Base-by-base conservation (phyloP, 208 protist genomes). In the Sergeia podlipaevii region DNA sequence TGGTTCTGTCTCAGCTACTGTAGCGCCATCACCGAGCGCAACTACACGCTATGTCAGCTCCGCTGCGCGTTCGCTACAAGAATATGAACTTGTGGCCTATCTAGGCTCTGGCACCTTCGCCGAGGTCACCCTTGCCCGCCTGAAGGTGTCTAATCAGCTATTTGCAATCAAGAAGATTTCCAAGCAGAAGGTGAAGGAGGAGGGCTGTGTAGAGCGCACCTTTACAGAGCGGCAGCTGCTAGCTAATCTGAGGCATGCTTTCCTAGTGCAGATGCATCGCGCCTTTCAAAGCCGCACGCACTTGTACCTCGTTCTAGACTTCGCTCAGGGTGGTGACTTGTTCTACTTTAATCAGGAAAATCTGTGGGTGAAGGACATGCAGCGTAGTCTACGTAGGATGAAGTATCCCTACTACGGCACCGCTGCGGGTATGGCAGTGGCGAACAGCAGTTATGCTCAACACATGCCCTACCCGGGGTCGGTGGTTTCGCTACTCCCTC, bases 121-220 rank as follows among this genome's bases (percentile, higher is more conserved):
- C 3, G 87, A 95, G 57, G 87, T 95, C 21, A 95, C 87, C 10
- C 66, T 95, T 26, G 87, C 87, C 20, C 74, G 87, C 21, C 77
- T 81, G 52, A 71, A 74, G 8, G 41, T 55, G n/a, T 91, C 77
- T 7, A 34, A 64, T 5, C 68, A 85, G 50, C 66, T 87, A n/a
- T 95, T 76, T 60, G 83, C 87, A 0, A 69, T 95, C 20, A 95
- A 95, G 55, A 91, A 89, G 41, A 95, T 95, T 47, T 87, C 73
- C 0, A 95, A 95, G 63, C 64, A 72, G 62, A 85, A 85, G 43
- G 78, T 95, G 58, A 60, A 75, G 41, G 74, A 95, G 66, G 80
- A 81, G 37, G 76, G 78, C 41, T 91, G 72, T 56, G 72, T 91
- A 15, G 65, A 89, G 67, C 69, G 72, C 44, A 91, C 87, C 55